phyloP scores from a whole-genome alignment of 352 stramenopile genomes.

The Phytophthora lateralis region DNA sequence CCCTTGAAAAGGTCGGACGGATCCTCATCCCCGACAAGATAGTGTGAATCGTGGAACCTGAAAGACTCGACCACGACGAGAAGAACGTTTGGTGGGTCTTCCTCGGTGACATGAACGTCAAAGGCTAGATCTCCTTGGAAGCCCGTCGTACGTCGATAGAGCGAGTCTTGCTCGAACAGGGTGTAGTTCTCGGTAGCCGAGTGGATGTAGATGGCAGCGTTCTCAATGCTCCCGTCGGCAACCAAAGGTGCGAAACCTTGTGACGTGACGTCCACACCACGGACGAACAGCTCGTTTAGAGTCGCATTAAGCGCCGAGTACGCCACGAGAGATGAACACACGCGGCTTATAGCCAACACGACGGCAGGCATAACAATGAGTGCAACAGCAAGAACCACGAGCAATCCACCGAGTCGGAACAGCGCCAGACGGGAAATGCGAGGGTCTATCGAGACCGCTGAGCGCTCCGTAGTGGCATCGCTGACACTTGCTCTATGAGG shows the following conservation, averaged over 20 bases:
- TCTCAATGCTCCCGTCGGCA: slow-evolving; percentile 21
- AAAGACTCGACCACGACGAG: slow-evolving; percentile 64
- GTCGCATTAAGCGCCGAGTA: slow-evolving; percentile 45
- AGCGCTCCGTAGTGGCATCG: slow-evolving; percentile 13
- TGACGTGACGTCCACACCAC: slow-evolving; percentile 13
- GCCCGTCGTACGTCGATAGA: slow-evolving; percentile 45
- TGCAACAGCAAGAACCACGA: slow-evolving; percentile 1
- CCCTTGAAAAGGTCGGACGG: slow-evolving; percentile 43
- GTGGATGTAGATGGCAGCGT: slow-evolving; percentile 36
- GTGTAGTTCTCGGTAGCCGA: slow-evolving; percentile 46
- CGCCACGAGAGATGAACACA: slow-evolving; percentile 31
- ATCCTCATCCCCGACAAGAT: slow-evolving; percentile 48
- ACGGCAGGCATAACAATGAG: slow-evolving; percentile 24
- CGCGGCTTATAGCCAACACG: slow-evolving; percentile 22
- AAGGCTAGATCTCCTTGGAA: slow-evolving; percentile 54
- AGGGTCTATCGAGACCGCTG: neutral
- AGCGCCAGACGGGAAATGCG: neutral
- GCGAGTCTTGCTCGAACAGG: slow-evolving; percentile 43
- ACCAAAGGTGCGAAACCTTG: slow-evolving; percentile 22
- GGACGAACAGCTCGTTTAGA: slow-evolving; percentile 47
- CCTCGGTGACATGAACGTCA: slow-evolving; percentile 39
- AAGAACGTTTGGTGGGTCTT: slow-evolving; percentile 54
- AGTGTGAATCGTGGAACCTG: slow-evolving; percentile 56
- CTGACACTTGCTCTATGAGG: slow-evolving; percentile 11
- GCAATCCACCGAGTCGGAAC: slow-evolving; percentile 1